Evolutionary conservation across 176 grass and related monocot species (phyloP).

Genomic region (Musa schizocarpa): DNA sequence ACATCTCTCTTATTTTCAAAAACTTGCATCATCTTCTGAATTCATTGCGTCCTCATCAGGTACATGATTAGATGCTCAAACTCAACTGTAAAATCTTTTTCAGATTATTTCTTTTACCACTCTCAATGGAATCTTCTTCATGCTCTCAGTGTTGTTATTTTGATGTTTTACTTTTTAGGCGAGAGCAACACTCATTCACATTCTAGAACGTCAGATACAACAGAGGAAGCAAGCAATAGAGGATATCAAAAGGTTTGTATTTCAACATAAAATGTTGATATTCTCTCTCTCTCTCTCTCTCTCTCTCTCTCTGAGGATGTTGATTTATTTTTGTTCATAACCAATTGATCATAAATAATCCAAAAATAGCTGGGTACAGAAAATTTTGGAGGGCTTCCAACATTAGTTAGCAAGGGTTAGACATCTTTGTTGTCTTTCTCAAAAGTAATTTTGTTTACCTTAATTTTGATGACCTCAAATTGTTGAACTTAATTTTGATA

Average conservation of each 20-base stretch:
- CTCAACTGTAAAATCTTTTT: not conserved
- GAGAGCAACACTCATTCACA: constrained; percentile 85
- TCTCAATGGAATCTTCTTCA: not conserved
- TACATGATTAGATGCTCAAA: constrained; percentile 4
- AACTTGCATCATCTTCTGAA: constrained; percentile 88
- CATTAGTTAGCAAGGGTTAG: too few relatives aligned
- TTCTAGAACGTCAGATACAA: constrained; percentile 85
- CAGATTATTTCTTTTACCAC: not conserved
- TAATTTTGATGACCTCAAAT: not conserved
- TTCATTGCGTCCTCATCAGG: constrained; percentile 81
- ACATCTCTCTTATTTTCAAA: constrained; percentile 84
- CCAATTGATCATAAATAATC: too few relatives aligned
- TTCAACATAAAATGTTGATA: not conserved
- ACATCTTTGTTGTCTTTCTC: not conserved
- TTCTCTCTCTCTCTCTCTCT: not conserved
- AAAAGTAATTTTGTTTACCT: not conserved
- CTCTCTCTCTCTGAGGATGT: not conserved
- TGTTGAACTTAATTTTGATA: too few relatives aligned
- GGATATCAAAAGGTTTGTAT: constrained; percentile 73
- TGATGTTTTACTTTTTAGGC: constrained; percentile 36
- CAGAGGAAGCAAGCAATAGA: constrained; percentile 68
- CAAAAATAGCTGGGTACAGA: too few relatives aligned
- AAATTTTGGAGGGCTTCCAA: too few relatives aligned
- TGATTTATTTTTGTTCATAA: not conserved
- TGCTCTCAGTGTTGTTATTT: not conserved